Evolutionary conservation across 257 asterid species (phyloP), one percentile per base, ranked within the genome.

Genomic region (Solanum acaule): DNA sequence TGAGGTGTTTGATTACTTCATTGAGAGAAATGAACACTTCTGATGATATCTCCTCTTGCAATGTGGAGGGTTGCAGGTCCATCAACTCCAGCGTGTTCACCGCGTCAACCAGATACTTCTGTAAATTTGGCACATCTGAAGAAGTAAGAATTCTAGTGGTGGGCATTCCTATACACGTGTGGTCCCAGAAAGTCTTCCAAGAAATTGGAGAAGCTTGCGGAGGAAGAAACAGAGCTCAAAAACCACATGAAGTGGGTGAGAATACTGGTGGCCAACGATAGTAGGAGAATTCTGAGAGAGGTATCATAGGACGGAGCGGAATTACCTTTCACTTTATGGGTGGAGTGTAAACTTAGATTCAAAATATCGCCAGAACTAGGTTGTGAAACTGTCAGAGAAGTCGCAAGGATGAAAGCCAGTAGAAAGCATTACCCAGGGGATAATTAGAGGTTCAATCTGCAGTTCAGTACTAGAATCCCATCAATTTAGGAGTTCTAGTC

Each of bases 21-120:
- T 91, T 83, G 84, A 93, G 82, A 15, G 92, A 40, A 67, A 93
- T 72, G 88, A 88, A 13, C 63, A 92, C 95, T 35, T 78, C 29
- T 35, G 96, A 92, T 2, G 93, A 88, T 91, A 68, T 89, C 71
- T 85, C 77, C 90, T 90, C 91, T 29, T 73, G 87, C 84, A 92
- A 59, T 29, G 95, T 95, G 73, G 96, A 94, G 56, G 94, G 95
- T 77, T 84, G 65, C 15, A 92, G 92, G 75, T 94, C 93, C 94
- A 63, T 63, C 71, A 63, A 91, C 85, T 93, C 94, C 88, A 94
- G 87, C 29, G 93, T 37, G 38, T 90, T 79, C 85, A 94, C 92
- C 29, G 88, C 91, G n/a, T 94, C 94, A 33, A 68, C 13, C 89
- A 93, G 15, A 22, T 29, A 31, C 6, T 56, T 86, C 98, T 94